Percentiles rank a stretch among this genome's conserved stretches.
Conservation (phyloP, 805 yeast genomes). For the Komagataella pastoris region DNA sequence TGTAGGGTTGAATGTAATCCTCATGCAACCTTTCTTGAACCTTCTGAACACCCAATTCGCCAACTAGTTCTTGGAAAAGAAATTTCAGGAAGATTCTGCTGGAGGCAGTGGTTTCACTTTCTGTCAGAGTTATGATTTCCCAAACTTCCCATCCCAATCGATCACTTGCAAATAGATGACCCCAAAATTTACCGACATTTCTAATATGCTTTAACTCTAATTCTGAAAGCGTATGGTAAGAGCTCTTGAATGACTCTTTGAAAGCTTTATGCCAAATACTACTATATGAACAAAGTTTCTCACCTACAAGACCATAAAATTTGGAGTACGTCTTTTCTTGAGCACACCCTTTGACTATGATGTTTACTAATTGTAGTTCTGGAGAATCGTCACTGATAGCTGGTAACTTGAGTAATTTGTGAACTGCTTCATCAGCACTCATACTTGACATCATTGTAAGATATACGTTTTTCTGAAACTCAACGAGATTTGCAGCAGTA, state of each 20-base stretch:
- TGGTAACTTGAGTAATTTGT: slow-evolving; percentile 50
- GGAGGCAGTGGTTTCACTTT: slow-evolving; percentile 65
- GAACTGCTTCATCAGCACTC: slow-evolving; percentile 89
- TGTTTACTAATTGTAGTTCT: slow-evolving; percentile 48
- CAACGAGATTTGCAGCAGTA: slow-evolving; percentile 50
- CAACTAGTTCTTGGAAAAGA: slow-evolving; percentile 64
- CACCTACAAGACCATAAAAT: slow-evolving; percentile 68
- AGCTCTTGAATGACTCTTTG: slow-evolving; percentile 34
- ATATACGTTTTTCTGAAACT: slow-evolving; percentile 66
- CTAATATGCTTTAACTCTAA: slow-evolving; percentile 63
- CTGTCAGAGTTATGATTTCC: slow-evolving; percentile 44
- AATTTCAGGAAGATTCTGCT: slow-evolving; percentile 72
- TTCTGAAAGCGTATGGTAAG: slow-evolving; percentile 47
- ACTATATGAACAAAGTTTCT: slow-evolving; percentile 39
- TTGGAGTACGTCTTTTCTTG: slow-evolving; percentile 83
- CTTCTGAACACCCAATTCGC: slow-evolving; percentile 52
- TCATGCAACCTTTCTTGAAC: slow-evolving; percentile 39
- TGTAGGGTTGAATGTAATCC: slow-evolving; percentile 30
- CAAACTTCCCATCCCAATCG: slow-evolving; percentile 53
- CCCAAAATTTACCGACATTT: slow-evolving; percentile 76
- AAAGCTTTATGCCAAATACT: slow-evolving; percentile 47
- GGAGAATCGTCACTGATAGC: slow-evolving; percentile 24
- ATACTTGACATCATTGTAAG: slow-evolving; percentile 78
- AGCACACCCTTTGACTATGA: slow-evolving; percentile 67
- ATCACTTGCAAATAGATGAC: slow-evolving; percentile 66